Evolutionary conservation across 306 rosid genomes (phyloP).

Genomic region (Citrullus mucosospermus): DNA sequence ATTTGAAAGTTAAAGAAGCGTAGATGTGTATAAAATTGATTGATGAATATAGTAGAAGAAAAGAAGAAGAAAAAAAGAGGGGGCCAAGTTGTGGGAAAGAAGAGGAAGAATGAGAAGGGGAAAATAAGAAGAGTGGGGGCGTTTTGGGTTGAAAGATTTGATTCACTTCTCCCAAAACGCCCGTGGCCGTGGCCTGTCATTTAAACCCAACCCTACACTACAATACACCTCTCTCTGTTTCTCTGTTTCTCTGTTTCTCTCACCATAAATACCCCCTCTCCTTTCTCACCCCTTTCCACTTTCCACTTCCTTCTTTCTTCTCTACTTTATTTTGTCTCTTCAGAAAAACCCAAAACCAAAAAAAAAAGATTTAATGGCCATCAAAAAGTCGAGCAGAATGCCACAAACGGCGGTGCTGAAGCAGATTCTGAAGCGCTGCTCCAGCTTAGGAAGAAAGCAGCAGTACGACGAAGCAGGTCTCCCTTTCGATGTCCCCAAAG

Average conservation of each 20-base stretch:
- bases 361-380: constrained; percentile 29
- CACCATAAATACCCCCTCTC: constrained; percentile 42
- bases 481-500: constrained; percentile 79
- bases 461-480: constrained; percentile 34
- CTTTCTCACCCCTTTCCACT: not conserved
- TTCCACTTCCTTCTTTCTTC: not conserved
- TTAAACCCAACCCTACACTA: too few relatives aligned
- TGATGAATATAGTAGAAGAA: not conserved
- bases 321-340: not conserved
- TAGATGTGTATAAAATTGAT: too few relatives aligned
- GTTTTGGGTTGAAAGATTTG: constrained; percentile 16
- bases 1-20: too few relatives aligned
- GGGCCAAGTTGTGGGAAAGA: constrained; percentile 44
- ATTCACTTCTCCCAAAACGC: constrained; percentile 17
- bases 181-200: constrained; percentile 9
- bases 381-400: constrained; percentile 37
- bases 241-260: not conserved
- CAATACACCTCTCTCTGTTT: too few relatives aligned
- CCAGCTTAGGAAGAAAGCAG: constrained; percentile 62
- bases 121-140: constrained; percentile 14
- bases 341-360: too few relatives aligned
- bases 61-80: constrained; percentile 7
- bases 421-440: constrained; percentile 80
- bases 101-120: constrained; percentile 14
- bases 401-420: constrained; percentile 58